Base-by-base conservation (phyloP, 345 rosid genomes). In the Moricandia arvensis region DNA sequence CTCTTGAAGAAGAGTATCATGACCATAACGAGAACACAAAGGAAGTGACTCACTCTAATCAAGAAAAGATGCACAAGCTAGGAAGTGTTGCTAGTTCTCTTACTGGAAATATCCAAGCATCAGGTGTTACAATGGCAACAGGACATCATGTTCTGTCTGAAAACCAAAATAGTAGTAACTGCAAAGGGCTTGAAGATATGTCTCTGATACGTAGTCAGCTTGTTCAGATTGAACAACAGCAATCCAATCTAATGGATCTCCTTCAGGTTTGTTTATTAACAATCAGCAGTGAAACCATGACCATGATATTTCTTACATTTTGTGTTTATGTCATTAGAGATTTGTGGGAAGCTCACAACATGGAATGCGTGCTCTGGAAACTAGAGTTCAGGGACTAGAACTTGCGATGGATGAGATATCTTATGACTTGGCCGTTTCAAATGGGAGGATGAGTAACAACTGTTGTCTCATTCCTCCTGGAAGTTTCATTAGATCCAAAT, bases 351-450 rank as follows among this genome's bases (percentile, higher is more conserved):
- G 80, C 86, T 90, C 97, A 63, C 89, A 90, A 72, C 77, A 78
- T 13, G 99, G 99, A 61, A 88, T 95, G 93, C 86, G 47, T 38
- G 85, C 93, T 53, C 68, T 92, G 79, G 99, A 91, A 82, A 87
- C 92, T 7, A 90, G 97, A 27, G 96, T 95, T 59, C 97, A 87
- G 4, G 96, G 97, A 43, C 83, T 95, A 7, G 99, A 95, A 78
- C 61, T 90, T 80, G 92, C 97, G 10, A 75, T 95, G 75, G 99
- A 95, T 82, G 99, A 88, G 78, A 92, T 95, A 71, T 91, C 99
- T 4, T 89, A 90, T 74, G 97, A 95, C 85, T 81, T 92, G 71
- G 93, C 93, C 9, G 89, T 86, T 45, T 80, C 92, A 43, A 85
- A 75, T 64, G 93, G 97, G 77, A 87, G 93, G 87, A 88, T 91